phyloP scores from a whole-genome alignment of 1,284 basidiomycete genomes.

The Hymenochaete sp. region DNA sequence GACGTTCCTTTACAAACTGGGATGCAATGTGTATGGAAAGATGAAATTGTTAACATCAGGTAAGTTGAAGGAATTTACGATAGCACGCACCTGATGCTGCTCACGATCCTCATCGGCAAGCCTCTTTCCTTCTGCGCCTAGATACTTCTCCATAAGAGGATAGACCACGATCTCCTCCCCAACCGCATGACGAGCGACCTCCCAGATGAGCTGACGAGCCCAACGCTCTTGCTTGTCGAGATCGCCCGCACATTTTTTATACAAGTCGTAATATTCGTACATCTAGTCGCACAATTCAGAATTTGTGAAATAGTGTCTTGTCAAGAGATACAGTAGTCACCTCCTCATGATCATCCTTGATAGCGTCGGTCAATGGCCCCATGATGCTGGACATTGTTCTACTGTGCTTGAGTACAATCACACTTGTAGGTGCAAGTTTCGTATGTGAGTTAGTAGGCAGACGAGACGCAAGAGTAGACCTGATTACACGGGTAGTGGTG shows the following conservation, averaged over 20 bases:
- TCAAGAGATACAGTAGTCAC: conserved; percentile 38
- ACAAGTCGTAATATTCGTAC: conserved; percentile 50
- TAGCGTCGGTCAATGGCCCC: conserved; percentile 18
- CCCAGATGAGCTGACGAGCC: conserved; percentile 50
- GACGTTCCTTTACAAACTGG: conserved; percentile 39
- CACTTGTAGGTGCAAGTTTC: too few species aligned
- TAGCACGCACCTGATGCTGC: conserved; percentile 46
- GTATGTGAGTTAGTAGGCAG: too few species aligned
- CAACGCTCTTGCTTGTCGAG: conserved; percentile 43
- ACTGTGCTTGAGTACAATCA: too few species aligned
- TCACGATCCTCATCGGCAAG: conserved; percentile 50
- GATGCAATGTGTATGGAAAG: too few species aligned
- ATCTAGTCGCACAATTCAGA: conserved; percentile 26
- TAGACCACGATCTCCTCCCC: conserved; percentile 63
- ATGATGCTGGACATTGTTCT: too few species aligned
- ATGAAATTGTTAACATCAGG: too few species aligned
- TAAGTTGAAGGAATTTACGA: not conserved
- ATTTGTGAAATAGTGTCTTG: conserved; percentile 52
- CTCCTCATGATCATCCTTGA: conserved; percentile 21
- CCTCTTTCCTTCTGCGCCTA: conserved; percentile 42
- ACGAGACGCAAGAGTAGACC: too few species aligned
- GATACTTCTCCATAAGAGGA: conserved; percentile 54
- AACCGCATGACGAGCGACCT: conserved; percentile 52
- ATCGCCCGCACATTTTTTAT: conserved; percentile 37
- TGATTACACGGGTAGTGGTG: too few species aligned